A percentile compares a stretch with the other conserved stretches of the same genome.
Conservation (phyloP, 495 filamentous ascomycete genomes). For the Xanthoparmelia taractica region DNA sequence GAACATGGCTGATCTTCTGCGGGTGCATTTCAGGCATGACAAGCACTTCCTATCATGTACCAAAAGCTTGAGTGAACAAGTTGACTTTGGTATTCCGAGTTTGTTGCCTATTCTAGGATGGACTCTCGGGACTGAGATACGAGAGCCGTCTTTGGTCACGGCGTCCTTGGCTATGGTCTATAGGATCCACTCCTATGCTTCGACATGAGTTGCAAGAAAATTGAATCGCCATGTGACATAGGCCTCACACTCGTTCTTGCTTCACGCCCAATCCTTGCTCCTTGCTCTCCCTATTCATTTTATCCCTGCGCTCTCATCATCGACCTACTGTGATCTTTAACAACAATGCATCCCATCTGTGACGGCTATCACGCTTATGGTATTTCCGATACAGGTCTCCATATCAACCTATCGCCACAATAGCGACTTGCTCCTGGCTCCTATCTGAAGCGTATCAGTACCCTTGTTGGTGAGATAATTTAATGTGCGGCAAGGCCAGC, state of each 20-base stretch:
- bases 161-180: background rate
- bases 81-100: background rate
- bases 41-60: background rate
- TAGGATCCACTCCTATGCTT: background rate
- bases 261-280: background rate
- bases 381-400: background rate
- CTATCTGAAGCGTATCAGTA: background rate
- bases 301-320: background rate
- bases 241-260: background rate
- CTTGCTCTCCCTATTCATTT: background rate
- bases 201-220: background rate
- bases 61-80: constrained; percentile 10
- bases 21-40: background rate
- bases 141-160: background rate
- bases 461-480: background rate
- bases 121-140: background rate
- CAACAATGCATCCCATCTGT: background rate
- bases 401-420: background rate
- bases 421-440: background rate
- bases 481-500: background rate
- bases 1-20: constrained; percentile 2
- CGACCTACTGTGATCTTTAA: too few relatives aligned
- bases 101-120: background rate
- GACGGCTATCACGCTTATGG: background rate
- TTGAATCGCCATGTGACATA: background rate